A percentile compares a stretch with the other conserved stretches of the same genome.
phyloP scores from a whole-genome alignment of 768 basidiomycete species.

The Boletus sp. region DNA sequence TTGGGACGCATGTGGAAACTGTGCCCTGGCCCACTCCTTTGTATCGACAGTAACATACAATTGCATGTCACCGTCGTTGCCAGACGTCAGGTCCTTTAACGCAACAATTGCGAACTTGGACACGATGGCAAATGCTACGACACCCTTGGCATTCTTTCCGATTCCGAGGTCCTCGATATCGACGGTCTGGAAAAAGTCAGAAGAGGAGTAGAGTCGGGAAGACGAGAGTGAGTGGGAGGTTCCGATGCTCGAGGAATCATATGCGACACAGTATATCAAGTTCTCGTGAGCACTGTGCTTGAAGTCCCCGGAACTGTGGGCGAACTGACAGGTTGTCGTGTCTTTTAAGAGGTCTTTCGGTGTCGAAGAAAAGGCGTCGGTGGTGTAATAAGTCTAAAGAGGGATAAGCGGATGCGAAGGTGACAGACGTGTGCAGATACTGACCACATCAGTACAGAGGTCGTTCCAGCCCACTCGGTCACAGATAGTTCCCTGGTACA shows the following conservation, averaged over 20 bases:
- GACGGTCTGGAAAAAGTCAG: conserved; percentile 72
- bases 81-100: conserved; percentile 60
- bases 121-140: conserved; percentile 91
- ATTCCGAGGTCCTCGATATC: conserved; percentile 85
- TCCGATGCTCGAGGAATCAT: conserved; percentile 53
- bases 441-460: conserved; percentile 71
- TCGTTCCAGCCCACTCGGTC: conserved; percentile 49
- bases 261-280: conserved; percentile 88
- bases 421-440: neutral
- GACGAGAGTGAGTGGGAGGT: conserved; percentile 45
- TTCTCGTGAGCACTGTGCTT: conserved; percentile 69
- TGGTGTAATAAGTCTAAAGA: conserved; percentile 82
- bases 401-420: conserved; percentile 6
- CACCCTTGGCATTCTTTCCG: conserved; percentile 78
- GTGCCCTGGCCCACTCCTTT: conserved; percentile 79
- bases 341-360: conserved; percentile 61
- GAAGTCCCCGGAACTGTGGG: conserved; percentile 82
- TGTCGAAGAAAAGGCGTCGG: conserved; percentile 68
- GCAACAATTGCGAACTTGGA: conserved; percentile 92
- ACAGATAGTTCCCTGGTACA: conserved; percentile 77
- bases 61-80: conserved; percentile 65
- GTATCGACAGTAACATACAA: conserved; percentile 87
- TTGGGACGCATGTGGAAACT: conserved; percentile 87
- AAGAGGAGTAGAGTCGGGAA: conserved; percentile 75
- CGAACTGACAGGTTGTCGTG: conserved; percentile 81